Conservation (phyloP, 2,329 filamentous ascomycete species). For the Lojkania enalia region DNA sequence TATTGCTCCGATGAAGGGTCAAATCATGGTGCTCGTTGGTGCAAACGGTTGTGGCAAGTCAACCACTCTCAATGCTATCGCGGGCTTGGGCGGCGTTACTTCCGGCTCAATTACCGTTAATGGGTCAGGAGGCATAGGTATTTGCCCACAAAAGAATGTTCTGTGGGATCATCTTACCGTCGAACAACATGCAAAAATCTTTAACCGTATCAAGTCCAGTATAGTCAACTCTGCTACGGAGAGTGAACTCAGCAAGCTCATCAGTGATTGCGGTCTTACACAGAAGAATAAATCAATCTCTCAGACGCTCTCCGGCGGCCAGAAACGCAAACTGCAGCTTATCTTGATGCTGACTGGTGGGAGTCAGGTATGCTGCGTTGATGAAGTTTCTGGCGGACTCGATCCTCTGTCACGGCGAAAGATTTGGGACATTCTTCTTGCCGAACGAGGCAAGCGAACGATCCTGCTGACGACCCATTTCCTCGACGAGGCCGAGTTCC, state of each 20-base stretch:
- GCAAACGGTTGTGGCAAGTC: constrained; percentile 33
- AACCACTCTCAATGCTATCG: constrained; percentile 30
- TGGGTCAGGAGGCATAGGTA: constrained; percentile 28
- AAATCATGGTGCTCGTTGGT: constrained; percentile 32
- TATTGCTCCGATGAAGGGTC: constrained; percentile 24
- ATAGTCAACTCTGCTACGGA: constrained; percentile 45
- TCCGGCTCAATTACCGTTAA: constrained; percentile 27
- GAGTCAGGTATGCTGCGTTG: constrained; percentile 81
- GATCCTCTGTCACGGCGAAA: constrained; percentile 83
- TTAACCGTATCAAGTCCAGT: constrained; percentile 29
- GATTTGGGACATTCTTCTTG: constrained; percentile 88
- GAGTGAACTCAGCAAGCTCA: constrained; percentile 53
- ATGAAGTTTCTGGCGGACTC: constrained; percentile 84
- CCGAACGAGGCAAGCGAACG: constrained; percentile 75
- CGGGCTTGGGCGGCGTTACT: constrained; percentile 26
- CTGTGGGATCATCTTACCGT: constrained; percentile 26
- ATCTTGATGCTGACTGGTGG: constrained; percentile 93
- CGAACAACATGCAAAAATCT: constrained; percentile 32
- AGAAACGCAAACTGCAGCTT: constrained; percentile 86
- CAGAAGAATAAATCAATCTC: constrained; percentile 70
- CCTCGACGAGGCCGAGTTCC: constrained; percentile 83
- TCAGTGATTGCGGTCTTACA: constrained; percentile 68
- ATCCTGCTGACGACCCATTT: constrained; percentile 90
- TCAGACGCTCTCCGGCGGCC: constrained; percentile 80
- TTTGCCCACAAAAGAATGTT: constrained; percentile 25